Base-by-base conservation (phyloP, 148 eudicot genomes). In the Tetragonia tetragonoides region DNA sequence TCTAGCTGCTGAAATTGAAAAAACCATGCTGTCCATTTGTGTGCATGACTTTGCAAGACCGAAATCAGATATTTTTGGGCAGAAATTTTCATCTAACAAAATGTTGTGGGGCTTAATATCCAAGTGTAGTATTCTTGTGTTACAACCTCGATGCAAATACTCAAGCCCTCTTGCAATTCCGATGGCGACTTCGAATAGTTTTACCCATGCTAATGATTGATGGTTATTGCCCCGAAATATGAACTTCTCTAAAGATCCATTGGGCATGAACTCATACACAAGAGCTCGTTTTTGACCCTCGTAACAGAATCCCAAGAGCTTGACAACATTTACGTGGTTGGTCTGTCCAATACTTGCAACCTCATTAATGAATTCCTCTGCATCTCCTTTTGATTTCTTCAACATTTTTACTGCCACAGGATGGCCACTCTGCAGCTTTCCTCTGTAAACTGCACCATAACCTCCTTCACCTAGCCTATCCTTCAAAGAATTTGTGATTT, bases 381-480 rank as follows among this genome's bases (percentile, higher is more conserved):
- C 76, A 20, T 70, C 24, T 40, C 16, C 44, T 1, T 53, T 18
- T 20, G 64, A 23, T 21, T 68, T 76, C 49, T 75, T 75, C 47
- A 91, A 73, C 14, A 94, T 78, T 73, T 93, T 93, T 6, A 93
- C 96, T 34, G 98, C 98, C 60, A 93, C 91, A 15, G 57, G 74
- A 8, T 87, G 87, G 9, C 90, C 91, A 80, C 91, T 88, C 4
- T 70, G 78, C 23, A 91, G 90, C 78, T 42, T 75, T 57, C 97
- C 97, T 54, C 87, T 84, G 81, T 90, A 93, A 12, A 93, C 98
- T 7, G 75, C 76, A 12, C 98, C 92, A 78, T 85, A 90, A 63
- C 98, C 96, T 46, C 98, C 98, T 68, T 91, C 92, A 17, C 98
- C 96, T 3, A 93, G 88, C 76, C 85, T 90, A 71, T 82, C 85